Conservation (phyloP, 1,139 yeast genomes). For the Lodderomyces metapsilosis region DNA sequence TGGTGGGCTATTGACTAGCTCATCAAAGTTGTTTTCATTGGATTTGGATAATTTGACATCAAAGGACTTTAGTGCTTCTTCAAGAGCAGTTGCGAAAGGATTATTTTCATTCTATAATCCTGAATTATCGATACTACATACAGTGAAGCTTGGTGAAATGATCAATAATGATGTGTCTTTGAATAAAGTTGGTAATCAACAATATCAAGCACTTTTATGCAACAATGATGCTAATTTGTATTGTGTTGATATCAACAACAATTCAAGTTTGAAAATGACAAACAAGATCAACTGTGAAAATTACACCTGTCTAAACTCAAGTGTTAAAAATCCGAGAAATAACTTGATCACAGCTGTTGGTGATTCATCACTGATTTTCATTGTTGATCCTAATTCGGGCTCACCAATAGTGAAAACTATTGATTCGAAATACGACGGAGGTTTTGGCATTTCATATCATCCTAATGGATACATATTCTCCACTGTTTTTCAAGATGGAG, state of each 20-base stretch:
- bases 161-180: constrained; percentile 81
- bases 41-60: constrained; percentile 25
- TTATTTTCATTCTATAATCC: constrained; percentile 58
- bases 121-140: constrained; percentile 29
- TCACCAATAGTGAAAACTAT: constrained; percentile 28
- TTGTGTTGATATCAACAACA: constrained; percentile 53
- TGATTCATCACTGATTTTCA: constrained; percentile 37
- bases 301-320: constrained; percentile 43
- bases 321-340: constrained; percentile 28
- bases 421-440: constrained; percentile 67
- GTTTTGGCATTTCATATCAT: constrained; percentile 81
- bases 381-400: constrained; percentile 32
- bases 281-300: constrained; percentile 35
- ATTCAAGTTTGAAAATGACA: constrained; percentile 39
- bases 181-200: constrained; percentile 35
- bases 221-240: constrained; percentile 79
- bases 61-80: constrained; percentile 1
- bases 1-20: constrained; percentile 60
- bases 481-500: constrained; percentile 83
- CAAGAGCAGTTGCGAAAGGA: constrained; percentile 44
- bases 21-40: constrained; percentile 26
- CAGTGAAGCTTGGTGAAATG: constrained; percentile 69
- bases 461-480: constrained; percentile 72
- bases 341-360: constrained; percentile 40
- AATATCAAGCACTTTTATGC: constrained; percentile 64